Evolutionary conservation across 768 basidiomycete genomes (phyloP).

Genomic region (Royoungia palumana): DNA sequence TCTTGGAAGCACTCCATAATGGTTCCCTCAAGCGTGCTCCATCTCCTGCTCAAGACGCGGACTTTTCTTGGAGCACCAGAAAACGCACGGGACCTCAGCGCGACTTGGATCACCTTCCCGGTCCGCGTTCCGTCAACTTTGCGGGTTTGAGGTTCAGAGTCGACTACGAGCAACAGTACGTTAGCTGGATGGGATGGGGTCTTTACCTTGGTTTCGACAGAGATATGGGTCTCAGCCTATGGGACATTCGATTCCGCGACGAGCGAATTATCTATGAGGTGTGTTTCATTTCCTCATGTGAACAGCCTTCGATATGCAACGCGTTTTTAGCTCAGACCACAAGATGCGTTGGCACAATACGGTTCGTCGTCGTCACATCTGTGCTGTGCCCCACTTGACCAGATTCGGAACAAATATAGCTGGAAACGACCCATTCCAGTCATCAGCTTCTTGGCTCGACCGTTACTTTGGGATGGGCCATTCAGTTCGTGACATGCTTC

Average conservation of each 20-base stretch:
- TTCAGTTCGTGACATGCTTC: constrained; percentile 56
- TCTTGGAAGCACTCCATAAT: constrained; percentile 51
- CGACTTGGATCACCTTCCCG: constrained; percentile 63
- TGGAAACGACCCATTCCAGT: constrained; percentile 60
- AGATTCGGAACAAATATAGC: constrained; percentile 29
- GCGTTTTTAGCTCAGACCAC: constrained; percentile 45
- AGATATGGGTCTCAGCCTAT: constrained; percentile 63
- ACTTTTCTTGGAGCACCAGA: constrained; percentile 46
- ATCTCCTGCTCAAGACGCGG: constrained; percentile 26
- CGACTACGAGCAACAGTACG: constrained; percentile 46
- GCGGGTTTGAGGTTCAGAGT: constrained; percentile 57
- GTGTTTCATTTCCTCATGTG: neutral
- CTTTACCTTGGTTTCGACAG: constrained; percentile 60
- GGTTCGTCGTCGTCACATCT: constrained; percentile 29
- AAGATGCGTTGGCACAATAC: constrained; percentile 62
- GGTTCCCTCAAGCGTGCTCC: constrained; percentile 46
- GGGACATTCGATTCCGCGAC: constrained; percentile 55
- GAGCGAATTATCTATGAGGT: constrained; percentile 64
- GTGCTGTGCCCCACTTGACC: neutral
- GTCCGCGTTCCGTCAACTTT: constrained; percentile 61
- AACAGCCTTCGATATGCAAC: neutral
- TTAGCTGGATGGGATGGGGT: constrained; percentile 70
- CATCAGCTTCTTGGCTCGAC: constrained; percentile 60
- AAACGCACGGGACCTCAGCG: constrained; percentile 38
- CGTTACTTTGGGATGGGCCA: constrained; percentile 62